Conservation (phyloP, 768 basidiomycete species). For the Kwoniella bestiolae region DNA sequence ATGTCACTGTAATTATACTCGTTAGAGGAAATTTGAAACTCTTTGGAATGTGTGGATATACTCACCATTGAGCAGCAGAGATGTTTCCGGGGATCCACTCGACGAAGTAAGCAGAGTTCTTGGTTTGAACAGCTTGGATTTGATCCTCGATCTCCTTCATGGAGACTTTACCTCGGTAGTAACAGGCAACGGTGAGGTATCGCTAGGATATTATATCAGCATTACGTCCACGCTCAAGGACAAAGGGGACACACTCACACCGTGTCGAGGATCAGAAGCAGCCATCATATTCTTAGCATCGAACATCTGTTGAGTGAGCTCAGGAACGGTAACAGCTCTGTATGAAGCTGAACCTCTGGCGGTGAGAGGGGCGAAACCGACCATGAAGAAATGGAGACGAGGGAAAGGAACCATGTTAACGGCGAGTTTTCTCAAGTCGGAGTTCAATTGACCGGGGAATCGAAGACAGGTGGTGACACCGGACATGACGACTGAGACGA, state of each 20-base stretch:
- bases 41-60: neutral
- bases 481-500: slow-evolving; percentile 97
- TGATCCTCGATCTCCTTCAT: slow-evolving; percentile 99
- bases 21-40: slow-evolving; percentile 5
- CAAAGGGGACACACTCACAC: slow-evolving; percentile 56
- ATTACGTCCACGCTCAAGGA: slow-evolving; percentile 3
- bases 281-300: slow-evolving; percentile 84
- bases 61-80: slow-evolving; percentile 84
- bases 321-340: slow-evolving; percentile 95
- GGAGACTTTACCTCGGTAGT: slow-evolving; percentile 99
- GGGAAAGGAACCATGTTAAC: slow-evolving; percentile 98
- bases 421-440: slow-evolving; percentile 91
- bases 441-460: slow-evolving; percentile 99
- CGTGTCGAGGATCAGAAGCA: slow-evolving; percentile 93
- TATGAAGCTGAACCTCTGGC: slow-evolving; percentile 80
- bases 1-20: slow-evolving; percentile 66
- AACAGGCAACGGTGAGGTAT: slow-evolving; percentile 95
- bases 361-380: slow-evolving; percentile 88
- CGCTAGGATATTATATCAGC: slow-evolving; percentile 58
- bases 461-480: slow-evolving; percentile 98
- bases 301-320: slow-evolving; percentile 99
- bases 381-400: slow-evolving; percentile 94
- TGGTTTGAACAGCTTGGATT: slow-evolving; percentile 91
- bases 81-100: slow-evolving; percentile 99
- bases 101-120: slow-evolving; percentile 97